phyloP scores from a whole-genome alignment of 352 stramenopile genomes.

The Globisporangium iwayamae region DNA sequence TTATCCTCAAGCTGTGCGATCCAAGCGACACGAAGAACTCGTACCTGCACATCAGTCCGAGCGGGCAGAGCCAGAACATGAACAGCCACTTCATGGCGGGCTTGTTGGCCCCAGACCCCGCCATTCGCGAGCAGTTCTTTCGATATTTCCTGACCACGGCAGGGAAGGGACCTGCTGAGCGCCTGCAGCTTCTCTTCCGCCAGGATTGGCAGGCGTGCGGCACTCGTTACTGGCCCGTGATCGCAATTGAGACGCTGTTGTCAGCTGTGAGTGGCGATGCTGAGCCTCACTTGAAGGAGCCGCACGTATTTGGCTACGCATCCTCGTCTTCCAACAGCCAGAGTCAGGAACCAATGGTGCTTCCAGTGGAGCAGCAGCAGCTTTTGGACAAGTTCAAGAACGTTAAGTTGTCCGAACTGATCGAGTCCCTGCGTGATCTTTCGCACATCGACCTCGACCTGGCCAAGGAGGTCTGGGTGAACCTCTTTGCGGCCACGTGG shows the following conservation, averaged over 20 bases:
- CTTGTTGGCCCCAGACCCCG: conserved; percentile 65
- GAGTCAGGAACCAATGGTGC: not conserved
- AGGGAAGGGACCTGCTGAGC: conserved; percentile 36
- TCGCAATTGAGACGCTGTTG: conserved; percentile 74
- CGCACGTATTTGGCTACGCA: conserved; percentile 3
- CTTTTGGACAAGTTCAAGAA: conserved; percentile 28
- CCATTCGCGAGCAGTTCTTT: conserved; percentile 70
- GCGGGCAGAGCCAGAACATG: conserved; percentile 55
- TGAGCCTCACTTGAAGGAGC: conserved; percentile 12
- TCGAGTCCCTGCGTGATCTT: conserved; percentile 58
- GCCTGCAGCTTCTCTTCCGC: conserved; percentile 66
- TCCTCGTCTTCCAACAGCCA: not conserved
- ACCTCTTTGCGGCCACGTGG: conserved; percentile 68
- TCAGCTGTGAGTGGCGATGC: conserved; percentile 31
- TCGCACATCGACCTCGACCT: conserved; percentile 82
- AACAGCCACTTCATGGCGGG: conserved; percentile 80
- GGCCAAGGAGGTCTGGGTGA: conserved; percentile 80
- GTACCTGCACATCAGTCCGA: conserved; percentile 68
- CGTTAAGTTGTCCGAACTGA: conserved; percentile 38
- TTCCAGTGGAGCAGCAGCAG: conserved; percentile 7
- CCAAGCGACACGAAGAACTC: conserved; percentile 57
- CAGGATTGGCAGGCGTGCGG: conserved; percentile 88
- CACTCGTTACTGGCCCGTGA: conserved; percentile 79
- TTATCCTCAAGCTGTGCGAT: conserved; percentile 78
- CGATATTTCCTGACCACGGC: conserved; percentile 51